Conservation (phyloP, 306 rosid genomes). For the Sechiopsis laciniata region DNA sequence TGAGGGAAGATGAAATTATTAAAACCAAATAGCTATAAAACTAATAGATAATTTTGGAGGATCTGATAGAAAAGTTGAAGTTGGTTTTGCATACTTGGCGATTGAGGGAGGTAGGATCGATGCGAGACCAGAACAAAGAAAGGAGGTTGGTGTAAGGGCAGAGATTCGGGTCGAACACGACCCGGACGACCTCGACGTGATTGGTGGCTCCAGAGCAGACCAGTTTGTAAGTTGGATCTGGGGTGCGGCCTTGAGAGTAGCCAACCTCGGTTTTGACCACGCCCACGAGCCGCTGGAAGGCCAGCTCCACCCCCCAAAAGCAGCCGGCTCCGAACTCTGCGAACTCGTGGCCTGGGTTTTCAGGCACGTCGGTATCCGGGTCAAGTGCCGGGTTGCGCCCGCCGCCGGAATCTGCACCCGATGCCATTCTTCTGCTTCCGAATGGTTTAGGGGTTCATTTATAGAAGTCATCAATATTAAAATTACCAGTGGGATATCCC, state of each 20-base stretch:
- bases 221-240: constrained; percentile 50
- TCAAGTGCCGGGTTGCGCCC: constrained; percentile 44
- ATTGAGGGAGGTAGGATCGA: constrained; percentile 60
- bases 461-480: background rate
- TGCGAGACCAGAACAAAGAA: constrained; percentile 63
- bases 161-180: constrained; percentile 61
- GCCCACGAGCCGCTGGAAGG: constrained; percentile 62
- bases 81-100: constrained; percentile 50
- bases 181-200: constrained; percentile 72
- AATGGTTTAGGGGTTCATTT: background rate
- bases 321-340: constrained; percentile 85
- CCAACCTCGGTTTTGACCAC: constrained; percentile 83
- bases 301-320: constrained; percentile 80
- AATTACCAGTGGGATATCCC: too few species aligned
- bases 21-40: too few species aligned
- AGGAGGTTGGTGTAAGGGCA: constrained; percentile 52
- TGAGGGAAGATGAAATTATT: too few species aligned
- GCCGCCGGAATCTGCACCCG: background rate
- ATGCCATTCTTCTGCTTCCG: background rate
- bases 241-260: constrained; percentile 64
- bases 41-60: too few species aligned
- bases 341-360: constrained; percentile 45
- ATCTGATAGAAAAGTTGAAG: too few species aligned
- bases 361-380: constrained; percentile 52
- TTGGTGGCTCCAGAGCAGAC: constrained; percentile 63